Percentiles rank a stretch among this genome's conserved stretches.
Evolutionary conservation across 2,329 filamentous ascomycete species (phyloP).

Genomic region (Shiraia sp.): DNA sequence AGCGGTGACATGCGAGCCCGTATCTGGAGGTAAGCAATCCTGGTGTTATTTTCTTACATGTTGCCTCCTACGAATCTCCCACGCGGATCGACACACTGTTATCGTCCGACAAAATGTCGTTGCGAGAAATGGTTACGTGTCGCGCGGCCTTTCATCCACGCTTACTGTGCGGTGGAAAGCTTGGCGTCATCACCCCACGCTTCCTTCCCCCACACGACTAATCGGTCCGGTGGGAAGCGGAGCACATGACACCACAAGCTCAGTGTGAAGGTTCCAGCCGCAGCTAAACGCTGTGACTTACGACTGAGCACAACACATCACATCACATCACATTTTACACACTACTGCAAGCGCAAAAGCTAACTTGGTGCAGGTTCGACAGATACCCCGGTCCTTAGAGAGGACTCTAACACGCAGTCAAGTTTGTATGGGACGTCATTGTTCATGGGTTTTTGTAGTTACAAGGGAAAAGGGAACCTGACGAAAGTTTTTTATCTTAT

Average conservation of each 20-base stretch:
- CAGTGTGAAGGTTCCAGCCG: background rate
- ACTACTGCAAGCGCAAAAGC: conserved; percentile 3
- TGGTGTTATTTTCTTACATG: background rate
- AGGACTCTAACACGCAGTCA: background rate
- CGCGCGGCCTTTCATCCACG: background rate
- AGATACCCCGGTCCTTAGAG: conserved; percentile 38
- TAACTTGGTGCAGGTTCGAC: conserved; percentile 32
- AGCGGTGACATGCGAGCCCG: conserved; percentile 97
- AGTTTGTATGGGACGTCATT: too few relatives aligned
- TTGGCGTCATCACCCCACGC: conserved; percentile 10
- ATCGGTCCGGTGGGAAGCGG: background rate
- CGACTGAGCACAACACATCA: background rate
- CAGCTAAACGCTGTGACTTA: background rate
- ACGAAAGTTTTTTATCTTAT: too few relatives aligned
- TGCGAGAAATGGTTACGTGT: conserved; percentile 4
- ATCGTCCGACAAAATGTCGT: conserved; percentile 7
- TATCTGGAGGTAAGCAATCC: conserved; percentile 76
- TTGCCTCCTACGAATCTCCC: conserved; percentile 1
- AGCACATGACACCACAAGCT: background rate
- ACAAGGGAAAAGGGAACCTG: too few relatives aligned
- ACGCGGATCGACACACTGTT: background rate
- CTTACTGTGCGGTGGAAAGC: conserved; percentile 7
- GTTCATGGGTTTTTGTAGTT: too few relatives aligned
- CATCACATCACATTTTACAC: background rate
- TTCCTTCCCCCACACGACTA: conserved; percentile 16